Base-by-base conservation (phyloP, 768 basidiomycete species). In the Tulasnella sp. region DNA sequence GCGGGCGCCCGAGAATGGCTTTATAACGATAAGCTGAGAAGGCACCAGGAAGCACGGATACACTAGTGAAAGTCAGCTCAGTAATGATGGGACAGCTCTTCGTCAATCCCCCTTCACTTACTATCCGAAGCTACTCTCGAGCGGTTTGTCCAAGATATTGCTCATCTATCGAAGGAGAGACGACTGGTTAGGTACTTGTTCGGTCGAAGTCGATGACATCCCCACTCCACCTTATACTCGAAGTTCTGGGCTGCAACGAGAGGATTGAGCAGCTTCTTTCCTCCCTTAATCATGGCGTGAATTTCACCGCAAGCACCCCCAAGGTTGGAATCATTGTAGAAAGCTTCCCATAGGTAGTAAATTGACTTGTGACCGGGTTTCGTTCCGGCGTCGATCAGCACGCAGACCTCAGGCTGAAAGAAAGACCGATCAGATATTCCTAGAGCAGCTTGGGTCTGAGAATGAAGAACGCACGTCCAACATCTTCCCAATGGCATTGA, bases 311-410 rank as follows among this genome's bases (percentile, higher is more conserved):
- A 96, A 83, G 93, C 94, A 70, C 94, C 94, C 69, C 93, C 94
- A 16, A 95, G 86, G 82, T 94, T 85, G 5, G 89, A 82, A 81
- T 94, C 88, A 80, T 92, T 93, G 83, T 93, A 93, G 84, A 95
- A 94, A 1, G 93, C 94, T 80, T 95, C 93, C 94, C 95, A 97
- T 11, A 97, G 88, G 83, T 97, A 94, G 84, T 93, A 99, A 82
- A 99, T 95, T 1, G 94, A 94, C 84, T 96, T 96, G 84, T 94
- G 94, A 3, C 95, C 96, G 1, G 96, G 96, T 84, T 98, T 98
- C 7, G 96, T 99, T 80, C 96, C 96, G 6, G 95, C 96, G 83
- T 98, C 96, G 80, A 98, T 89, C 42, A 98, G 88, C 79, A 97
- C 92, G 84, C 95, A 96, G 72, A 92, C 90, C 82, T 98, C 95